Base-by-base conservation (phyloP, 306 rosid species). In the Heteromeles arbutifolia region DNA sequence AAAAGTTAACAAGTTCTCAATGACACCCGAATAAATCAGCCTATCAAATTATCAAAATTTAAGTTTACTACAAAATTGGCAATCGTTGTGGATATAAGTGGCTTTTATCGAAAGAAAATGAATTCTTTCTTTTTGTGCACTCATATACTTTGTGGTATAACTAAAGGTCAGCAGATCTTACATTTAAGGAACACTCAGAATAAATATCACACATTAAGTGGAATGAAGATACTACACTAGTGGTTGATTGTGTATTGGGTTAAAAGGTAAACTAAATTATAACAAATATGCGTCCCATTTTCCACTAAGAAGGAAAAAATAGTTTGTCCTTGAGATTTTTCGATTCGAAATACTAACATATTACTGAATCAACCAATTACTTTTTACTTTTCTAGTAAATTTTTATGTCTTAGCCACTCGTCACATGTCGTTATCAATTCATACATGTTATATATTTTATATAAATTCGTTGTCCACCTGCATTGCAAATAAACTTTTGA, bases 321-420 rank as follows among this genome's bases (percentile, higher is more conserved):
- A 43, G 74, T 26, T 70, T 45, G 48, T 45, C 74, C 50, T 29
- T 70, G 75, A 54, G 31, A 13, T 26, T 70, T 73, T 74, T 62
- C 1, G 1, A 26, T 25, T 28, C 0, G 7, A 63, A 6, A 19
- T 8, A 41, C 1, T 24, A 25, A 13, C 28, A n/a, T 50, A 65
- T 65, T 25, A 75, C 24, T 65, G 41, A 67, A 31, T 65, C 65
- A 44, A 22, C 54, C 54, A 50, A 50, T 18, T 17, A 50, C 2
- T 15, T 10, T 41, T 18, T 17, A 50, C 2, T 15, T 10, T 41
- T 41, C 3, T 3, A 41, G 3, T 41, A 10, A 39, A 9, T 50
- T 50, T 50, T 50, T 50, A 50, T 50, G 8, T 50, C 3, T 50
- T 21, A 2, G 2, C 2, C 54, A 50, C 21, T 50, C 8, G 8